These are phyloP conservation scores for Fraxinus ornus DNA, from an alignment of 305 asterid species.

Conservation along the genomic window DNA sequence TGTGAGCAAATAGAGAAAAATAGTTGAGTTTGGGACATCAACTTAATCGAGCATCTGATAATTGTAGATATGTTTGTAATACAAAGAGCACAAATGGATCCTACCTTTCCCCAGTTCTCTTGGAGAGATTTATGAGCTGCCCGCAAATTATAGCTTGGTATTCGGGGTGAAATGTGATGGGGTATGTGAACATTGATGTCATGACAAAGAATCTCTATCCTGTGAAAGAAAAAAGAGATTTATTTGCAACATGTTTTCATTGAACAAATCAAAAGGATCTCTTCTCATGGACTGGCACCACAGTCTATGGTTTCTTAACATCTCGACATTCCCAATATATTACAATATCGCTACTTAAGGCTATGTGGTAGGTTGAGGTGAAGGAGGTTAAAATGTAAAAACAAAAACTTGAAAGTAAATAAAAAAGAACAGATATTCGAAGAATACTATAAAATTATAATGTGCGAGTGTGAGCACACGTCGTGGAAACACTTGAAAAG, in stretches of 20 bases:
- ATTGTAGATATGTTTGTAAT: neutral
- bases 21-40: neutral
- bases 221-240: constrained; percentile 37
- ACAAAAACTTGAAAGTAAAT: neutral
- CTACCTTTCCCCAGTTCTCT: constrained; percentile 91
- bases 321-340: neutral
- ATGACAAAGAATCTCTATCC: constrained; percentile 92
- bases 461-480: neutral
- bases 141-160: constrained; percentile 87
- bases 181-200: constrained; percentile 95
- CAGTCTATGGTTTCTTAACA: neutral
- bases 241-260: neutral
- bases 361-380: neutral
- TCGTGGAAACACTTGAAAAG: neutral
- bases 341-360: neutral
- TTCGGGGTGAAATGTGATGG: constrained; percentile 85
- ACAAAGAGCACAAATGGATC: neutral
- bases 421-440: neutral
- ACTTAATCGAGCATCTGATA: neutral
- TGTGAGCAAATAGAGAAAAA: neutral
- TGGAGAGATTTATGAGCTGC: constrained; percentile 88
- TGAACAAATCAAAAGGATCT: neutral
- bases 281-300: neutral
- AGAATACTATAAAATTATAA: neutral
- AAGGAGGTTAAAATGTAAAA: neutral